A percentile compares a stretch with the other conserved stretches of the same genome.
Evolutionary conservation across 2,329 filamentous ascomycete genomes (phyloP).

Genomic region (Cladophialophora exuberans): DNA sequence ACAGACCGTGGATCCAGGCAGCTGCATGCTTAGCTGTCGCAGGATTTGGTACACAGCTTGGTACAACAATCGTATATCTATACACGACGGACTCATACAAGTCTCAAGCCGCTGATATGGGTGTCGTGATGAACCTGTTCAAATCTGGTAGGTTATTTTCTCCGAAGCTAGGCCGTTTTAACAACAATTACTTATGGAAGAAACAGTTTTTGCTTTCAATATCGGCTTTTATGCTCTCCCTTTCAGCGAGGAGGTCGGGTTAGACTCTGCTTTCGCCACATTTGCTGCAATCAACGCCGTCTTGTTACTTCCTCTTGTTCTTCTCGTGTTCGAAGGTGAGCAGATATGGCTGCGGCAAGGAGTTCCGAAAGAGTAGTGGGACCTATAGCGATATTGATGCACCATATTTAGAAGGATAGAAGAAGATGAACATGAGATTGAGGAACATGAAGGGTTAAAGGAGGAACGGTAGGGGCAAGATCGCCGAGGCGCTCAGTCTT

Average conservation of each 20-base stretch:
- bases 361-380: too few relatives aligned
- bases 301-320: neutral
- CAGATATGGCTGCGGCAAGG: conserved; percentile 9
- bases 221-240: conserved; percentile 14
- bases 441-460: too few relatives aligned
- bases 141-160: neutral
- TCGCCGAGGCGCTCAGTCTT: too few relatives aligned
- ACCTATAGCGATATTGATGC: too few relatives aligned
- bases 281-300: conserved; percentile 11
- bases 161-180: too few relatives aligned
- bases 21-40: neutral
- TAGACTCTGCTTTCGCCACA: neutral
- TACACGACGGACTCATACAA: conserved; percentile 11
- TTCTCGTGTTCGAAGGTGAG: conserved; percentile 6
- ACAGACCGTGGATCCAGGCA: neutral
- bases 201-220: conserved; percentile 15
- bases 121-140: conserved; percentile 5
- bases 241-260: conserved; percentile 1
- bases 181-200: too few relatives aligned
- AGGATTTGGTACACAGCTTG: conserved; percentile 1
- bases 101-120: conserved; percentile 4
- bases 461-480: too few relatives aligned
- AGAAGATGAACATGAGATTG: too few relatives aligned
- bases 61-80: conserved; percentile 3
- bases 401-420: too few relatives aligned